Evolutionary conservation across 495 filamentous ascomycete genomes (phyloP).

Genomic region (Aspergillus carlsbadensis): DNA sequence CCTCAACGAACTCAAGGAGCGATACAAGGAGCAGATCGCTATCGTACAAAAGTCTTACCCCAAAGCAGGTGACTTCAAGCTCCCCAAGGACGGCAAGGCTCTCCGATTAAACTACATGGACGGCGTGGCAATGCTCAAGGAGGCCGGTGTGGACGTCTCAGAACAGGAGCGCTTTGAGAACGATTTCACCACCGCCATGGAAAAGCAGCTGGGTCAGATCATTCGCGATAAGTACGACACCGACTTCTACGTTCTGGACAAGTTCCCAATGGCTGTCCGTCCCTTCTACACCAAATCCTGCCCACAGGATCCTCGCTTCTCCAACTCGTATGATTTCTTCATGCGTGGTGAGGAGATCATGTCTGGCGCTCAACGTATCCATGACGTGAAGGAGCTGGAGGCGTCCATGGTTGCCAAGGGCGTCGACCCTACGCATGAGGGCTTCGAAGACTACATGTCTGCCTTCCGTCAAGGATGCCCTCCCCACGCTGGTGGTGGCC

Average conservation of each 20-base stretch:
- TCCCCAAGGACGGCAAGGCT: conserved; percentile 69
- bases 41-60: conserved; percentile 61
- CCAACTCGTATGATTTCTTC: conserved; percentile 91
- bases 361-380: conserved; percentile 82
- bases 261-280: conserved; percentile 80
- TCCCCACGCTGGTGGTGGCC: conserved; percentile 82
- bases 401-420: conserved; percentile 69
- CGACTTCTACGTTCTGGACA: conserved; percentile 91
- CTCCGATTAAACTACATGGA: conserved; percentile 83
- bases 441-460: conserved; percentile 81
- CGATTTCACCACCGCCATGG: conserved; percentile 68
- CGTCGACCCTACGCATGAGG: conserved; percentile 67
- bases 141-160: conserved; percentile 70
- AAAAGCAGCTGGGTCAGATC: conserved; percentile 85
- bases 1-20: conserved; percentile 71
- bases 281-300: conserved; percentile 91
- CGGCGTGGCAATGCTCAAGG: conserved; percentile 76
- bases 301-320: conserved; percentile 62
- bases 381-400: conserved; percentile 68
- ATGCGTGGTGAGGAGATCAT: conserved; percentile 91
- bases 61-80: conserved; percentile 55
- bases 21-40: conserved; percentile 65
- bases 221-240: conserved; percentile 80
- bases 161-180: conserved; percentile 79
- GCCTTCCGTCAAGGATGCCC: conserved; percentile 77